Conservation (phyloP, 805 yeast species). For the Saturnispora ahearnii region DNA sequence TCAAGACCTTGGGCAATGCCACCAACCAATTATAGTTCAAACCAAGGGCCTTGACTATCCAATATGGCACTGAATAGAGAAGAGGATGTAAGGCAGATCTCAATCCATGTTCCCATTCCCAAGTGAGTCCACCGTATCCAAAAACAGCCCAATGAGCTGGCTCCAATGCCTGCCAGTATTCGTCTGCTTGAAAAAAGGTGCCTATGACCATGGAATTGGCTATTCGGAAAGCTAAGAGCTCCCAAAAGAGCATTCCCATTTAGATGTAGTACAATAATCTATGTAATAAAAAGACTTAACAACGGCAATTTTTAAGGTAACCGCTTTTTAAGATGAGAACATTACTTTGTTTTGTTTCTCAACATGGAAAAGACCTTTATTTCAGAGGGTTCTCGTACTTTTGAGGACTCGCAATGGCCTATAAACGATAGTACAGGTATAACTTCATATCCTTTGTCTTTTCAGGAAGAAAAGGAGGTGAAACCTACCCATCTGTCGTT, state of each 20-base stretch:
- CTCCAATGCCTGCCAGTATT: conserved; percentile 85
- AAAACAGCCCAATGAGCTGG: conserved; percentile 74
- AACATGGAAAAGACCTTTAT: not conserved
- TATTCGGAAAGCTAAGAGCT: conserved; percentile 37
- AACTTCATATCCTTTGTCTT: not conserved
- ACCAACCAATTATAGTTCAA: conserved; percentile 35
- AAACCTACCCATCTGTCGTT: not conserved
- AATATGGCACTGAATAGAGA: conserved; percentile 45
- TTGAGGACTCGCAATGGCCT: not conserved
- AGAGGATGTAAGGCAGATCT: conserved; percentile 78
- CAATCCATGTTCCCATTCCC: conserved; percentile 86
- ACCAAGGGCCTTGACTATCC: conserved; percentile 25
- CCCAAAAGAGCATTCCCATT: not conserved
- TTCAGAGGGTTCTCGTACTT: not conserved
- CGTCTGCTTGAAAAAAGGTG: conserved; percentile 95
- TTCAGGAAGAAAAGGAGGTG: not conserved
- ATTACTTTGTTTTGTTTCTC: not conserved
- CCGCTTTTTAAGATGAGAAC: too few relatives aligned
- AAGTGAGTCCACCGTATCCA: conserved; percentile 77
- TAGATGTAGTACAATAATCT: not conserved
- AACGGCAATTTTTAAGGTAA: too few relatives aligned
- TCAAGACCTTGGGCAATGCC: conserved; percentile 54
- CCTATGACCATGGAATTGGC: conserved; percentile 52
- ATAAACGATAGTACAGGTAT: not conserved
- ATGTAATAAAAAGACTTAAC: not conserved